Percentiles rank a stretch among this genome's conserved stretches.
Evolutionary conservation across 352 stramenopile species (phyloP).

Genomic region (Peronospora destructor): DNA sequence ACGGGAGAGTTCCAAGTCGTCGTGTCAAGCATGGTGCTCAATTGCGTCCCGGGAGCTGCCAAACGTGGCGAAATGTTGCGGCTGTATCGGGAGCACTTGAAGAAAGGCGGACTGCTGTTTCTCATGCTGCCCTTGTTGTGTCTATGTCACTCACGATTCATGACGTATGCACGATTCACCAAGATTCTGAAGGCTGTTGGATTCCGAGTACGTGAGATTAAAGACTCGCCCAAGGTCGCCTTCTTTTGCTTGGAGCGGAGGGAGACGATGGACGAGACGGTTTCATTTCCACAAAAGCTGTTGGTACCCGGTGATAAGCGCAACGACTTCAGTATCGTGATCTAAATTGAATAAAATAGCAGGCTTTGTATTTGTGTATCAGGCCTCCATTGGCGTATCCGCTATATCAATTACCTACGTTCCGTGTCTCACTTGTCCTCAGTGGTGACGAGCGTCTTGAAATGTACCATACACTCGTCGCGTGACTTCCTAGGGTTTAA

Average conservation of each 20-base stretch:
- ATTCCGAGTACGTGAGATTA: slow-evolving; percentile 60
- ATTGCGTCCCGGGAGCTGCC: slow-evolving; percentile 90
- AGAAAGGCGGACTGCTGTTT: slow-evolving; percentile 49
- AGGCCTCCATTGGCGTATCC: background rate
- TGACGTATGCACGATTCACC: slow-evolving; percentile 62
- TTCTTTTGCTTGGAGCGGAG: slow-evolving; percentile 74
- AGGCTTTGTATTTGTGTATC: slow-evolving; percentile 16
- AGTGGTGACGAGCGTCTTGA: slow-evolving; percentile 19
- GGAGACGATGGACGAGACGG: slow-evolving; percentile 19
- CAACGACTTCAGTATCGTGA: slow-evolving; percentile 61
- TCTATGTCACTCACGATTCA: slow-evolving; percentile 66
- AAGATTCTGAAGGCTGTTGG: slow-evolving; percentile 65
- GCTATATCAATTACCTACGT: slow-evolving; percentile 16
- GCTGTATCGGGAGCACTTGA: slow-evolving; percentile 52
- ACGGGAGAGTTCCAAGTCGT: slow-evolving; percentile 81
- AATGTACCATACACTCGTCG: slow-evolving; percentile 51
- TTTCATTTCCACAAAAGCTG: slow-evolving; percentile 43
- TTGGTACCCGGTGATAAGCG: slow-evolving; percentile 45
- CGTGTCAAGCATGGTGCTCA: slow-evolving; percentile 94
- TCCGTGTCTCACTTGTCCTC: slow-evolving; percentile 8
- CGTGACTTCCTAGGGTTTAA: slow-evolving; percentile 39
- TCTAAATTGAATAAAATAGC: slow-evolving; percentile 34
- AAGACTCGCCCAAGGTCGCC: slow-evolving; percentile 72
- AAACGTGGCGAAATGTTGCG: slow-evolving; percentile 76
- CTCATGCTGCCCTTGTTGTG: slow-evolving; percentile 75